Base-by-base conservation (phyloP, 179 eudicot genomes). In the Beta macrorhiza region DNA sequence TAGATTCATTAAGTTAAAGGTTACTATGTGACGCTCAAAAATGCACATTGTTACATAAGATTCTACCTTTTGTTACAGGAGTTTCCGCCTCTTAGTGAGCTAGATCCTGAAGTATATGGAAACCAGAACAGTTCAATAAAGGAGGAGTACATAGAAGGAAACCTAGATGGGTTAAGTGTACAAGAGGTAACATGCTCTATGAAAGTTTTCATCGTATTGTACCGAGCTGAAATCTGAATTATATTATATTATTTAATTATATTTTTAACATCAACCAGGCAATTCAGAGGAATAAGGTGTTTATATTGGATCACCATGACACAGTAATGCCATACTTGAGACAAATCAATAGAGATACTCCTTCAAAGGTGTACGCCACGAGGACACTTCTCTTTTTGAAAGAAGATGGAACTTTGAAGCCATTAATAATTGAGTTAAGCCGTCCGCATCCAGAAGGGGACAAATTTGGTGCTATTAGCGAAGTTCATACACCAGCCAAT, bases 351-450 rank as follows among this genome's bases (percentile, higher is more conserved):
- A 8, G 74, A 13, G 17, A 19, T 16, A 87, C 93, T 22, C 63
- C 87, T 32, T 83, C 92, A 75, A 92, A 87, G 90, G 85, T 78
- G 14, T 94, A 94, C 53, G 98, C 97, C 71, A 83, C 93, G 8
- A 86, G 97, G 67, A 91, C 98, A 10, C 81, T 92, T 63, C 92
- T 94, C 64, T 91, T 91, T 83, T 80, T 92, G 75, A 85, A 88
- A 80, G 88, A 82, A 2, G 93, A 91, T 58, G 97, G 97, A 68
- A 86, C 90, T 53, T 83, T 94, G 86, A 94, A 87, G 85, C 98
- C 97, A 19, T 58, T 94, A 52, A 95, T 88, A 8, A 92, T 94
- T 52, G 98, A 94, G 65, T 76, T 92, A 76, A 92, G 98, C 84
- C 57, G 87, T 74, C 97, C 97, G 2, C 86, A 87, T 84, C 80